Percentiles rank a stretch among this genome's conserved stretches.
Conservation (phyloP, 768 basidiomycete genomes). For the Cystobasidium ongulense region DNA sequence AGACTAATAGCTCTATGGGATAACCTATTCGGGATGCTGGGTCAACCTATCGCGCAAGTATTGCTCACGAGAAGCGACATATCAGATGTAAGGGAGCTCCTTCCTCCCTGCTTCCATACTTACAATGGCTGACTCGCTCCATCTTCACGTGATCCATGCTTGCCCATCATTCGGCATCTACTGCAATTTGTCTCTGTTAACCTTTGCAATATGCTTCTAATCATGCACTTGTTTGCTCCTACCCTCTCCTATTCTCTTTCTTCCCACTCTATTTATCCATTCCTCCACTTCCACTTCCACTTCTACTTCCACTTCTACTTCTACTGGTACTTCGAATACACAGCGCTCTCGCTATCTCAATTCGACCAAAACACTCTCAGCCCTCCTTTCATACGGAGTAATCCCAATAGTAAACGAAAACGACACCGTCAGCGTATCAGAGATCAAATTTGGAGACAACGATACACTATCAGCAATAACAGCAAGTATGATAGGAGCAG, state of each 20-base stretch:
- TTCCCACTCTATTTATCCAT: neutral
- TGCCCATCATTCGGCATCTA: too few relatives aligned
- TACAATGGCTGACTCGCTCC: neutral
- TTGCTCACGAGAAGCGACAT: constrained; percentile 91
- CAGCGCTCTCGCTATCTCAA: constrained; percentile 92
- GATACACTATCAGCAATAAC: constrained; percentile 97
- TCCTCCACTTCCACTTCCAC: neutral
- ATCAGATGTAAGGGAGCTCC: constrained; percentile 63
- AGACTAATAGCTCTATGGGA: constrained; percentile 94
- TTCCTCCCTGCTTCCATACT: neutral
- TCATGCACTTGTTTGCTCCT: too few relatives aligned
- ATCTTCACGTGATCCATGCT: too few relatives aligned
- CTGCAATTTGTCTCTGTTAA: too few relatives aligned
- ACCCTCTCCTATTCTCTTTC: too few relatives aligned
- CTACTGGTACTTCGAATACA: constrained; percentile 11
- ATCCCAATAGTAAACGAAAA: constrained; percentile 99
- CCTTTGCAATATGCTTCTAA: too few relatives aligned
- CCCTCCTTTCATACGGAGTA: constrained; percentile 84
- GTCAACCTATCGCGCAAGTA: constrained; percentile 91
- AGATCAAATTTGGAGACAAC: constrained; percentile 99
- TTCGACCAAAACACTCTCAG: constrained; percentile 88
- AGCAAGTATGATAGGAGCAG: constrained; percentile 92
- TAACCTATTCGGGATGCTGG: constrained; percentile 85
- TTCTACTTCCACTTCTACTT: neutral
- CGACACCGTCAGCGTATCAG: constrained; percentile 94